Percentiles rank a stretch among this genome's conserved stretches.
Conservation (phyloP, 1,284 basidiomycete genomes). For the Meira miltonrushii region DNA sequence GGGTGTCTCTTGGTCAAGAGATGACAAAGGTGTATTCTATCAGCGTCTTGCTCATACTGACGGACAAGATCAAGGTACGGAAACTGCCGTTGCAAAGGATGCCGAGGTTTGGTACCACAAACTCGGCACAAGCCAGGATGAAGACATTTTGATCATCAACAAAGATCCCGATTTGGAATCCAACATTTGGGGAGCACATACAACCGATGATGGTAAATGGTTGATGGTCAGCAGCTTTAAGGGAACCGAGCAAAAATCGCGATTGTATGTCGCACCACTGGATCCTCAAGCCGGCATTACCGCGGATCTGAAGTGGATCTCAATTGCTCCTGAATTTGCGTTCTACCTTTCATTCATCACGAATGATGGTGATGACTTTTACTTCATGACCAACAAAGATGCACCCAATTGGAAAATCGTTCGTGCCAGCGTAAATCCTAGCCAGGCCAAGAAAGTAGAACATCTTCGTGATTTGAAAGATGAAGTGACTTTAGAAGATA, state of each 20-base stretch:
- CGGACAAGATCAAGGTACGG: conserved; percentile 45
- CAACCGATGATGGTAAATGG: conserved; percentile 35
- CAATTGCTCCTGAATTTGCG: conserved; percentile 38
- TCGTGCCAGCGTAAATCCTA: conserved; percentile 25
- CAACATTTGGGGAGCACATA: conserved; percentile 13
- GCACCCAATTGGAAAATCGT: conserved; percentile 47
- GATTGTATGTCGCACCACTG: conserved; percentile 34
- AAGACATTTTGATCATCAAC: conserved; percentile 43
- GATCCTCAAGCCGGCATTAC: conserved; percentile 16
- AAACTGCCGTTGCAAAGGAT: conserved; percentile 47
- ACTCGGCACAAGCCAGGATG: conserved; percentile 39
- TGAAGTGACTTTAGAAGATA: conserved; percentile 53
- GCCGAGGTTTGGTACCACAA: conserved; percentile 48
- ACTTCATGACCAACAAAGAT: conserved; percentile 48
- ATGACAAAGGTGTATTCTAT: conserved; percentile 49
- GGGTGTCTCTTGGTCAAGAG: conserved; percentile 37
- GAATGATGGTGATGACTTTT: conserved; percentile 45
- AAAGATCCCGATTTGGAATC: conserved; percentile 22
- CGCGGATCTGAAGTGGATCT: conserved; percentile 35
- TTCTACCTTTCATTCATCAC: conserved; percentile 38
- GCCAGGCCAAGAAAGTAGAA: conserved; percentile 21
- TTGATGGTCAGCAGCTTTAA: conserved; percentile 38
- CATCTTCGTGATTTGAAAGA: conserved; percentile 38
- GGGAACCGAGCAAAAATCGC: conserved; percentile 46
- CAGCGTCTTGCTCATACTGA: conserved; percentile 24